These are phyloP conservation scores for Trypanosoma brucei DNA, from an alignment of 208 protist species.

Conservation along the genomic window DNA sequence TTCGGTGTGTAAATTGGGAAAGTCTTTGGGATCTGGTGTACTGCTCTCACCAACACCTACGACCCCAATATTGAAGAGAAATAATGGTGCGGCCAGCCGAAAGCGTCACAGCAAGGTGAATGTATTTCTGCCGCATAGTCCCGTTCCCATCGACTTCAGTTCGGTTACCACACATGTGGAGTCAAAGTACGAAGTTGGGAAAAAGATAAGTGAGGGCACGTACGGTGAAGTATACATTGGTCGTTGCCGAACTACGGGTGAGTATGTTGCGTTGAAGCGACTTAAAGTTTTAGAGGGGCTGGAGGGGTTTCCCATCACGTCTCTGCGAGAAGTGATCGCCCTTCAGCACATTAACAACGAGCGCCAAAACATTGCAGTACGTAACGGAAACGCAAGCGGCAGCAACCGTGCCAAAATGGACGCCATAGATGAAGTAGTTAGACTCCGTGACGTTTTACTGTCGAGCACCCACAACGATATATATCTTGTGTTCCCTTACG, in stretches of 20 bases:
- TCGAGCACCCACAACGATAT: conserved; percentile 54
- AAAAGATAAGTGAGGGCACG: conserved; percentile 94
- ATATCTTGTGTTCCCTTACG: conserved; percentile 78
- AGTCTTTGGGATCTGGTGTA: conserved; percentile 14
- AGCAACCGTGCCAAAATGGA: conserved; percentile 15
- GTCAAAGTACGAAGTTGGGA: conserved; percentile 57
- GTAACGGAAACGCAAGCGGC: background rate
- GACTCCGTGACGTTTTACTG: conserved; percentile 77
- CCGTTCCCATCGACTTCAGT: conserved; percentile 39
- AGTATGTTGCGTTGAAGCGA: conserved; percentile 76
- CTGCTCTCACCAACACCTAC: conserved; percentile 34
- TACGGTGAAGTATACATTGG: conserved; percentile 95
- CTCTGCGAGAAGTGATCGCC: conserved; percentile 81
- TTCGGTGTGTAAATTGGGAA: conserved; percentile 8
- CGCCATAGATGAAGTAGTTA: conserved; percentile 61
- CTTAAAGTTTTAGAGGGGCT: conserved; percentile 72
- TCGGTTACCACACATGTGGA: conserved; percentile 49
- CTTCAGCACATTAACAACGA: conserved; percentile 68
- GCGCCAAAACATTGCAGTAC: conserved; percentile 18
- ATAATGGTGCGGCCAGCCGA: conserved; percentile 19
- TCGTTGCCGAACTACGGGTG: conserved; percentile 33
- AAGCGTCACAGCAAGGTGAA: conserved; percentile 43
- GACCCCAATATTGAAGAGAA: conserved; percentile 26
- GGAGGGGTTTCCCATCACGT: conserved; percentile 87
- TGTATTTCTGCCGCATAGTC: conserved; percentile 52